A percentile compares a stretch with the other conserved stretches of the same genome.
Conservation (phyloP, 257 asterid genomes). For the Solanum dulcamara region DNA sequence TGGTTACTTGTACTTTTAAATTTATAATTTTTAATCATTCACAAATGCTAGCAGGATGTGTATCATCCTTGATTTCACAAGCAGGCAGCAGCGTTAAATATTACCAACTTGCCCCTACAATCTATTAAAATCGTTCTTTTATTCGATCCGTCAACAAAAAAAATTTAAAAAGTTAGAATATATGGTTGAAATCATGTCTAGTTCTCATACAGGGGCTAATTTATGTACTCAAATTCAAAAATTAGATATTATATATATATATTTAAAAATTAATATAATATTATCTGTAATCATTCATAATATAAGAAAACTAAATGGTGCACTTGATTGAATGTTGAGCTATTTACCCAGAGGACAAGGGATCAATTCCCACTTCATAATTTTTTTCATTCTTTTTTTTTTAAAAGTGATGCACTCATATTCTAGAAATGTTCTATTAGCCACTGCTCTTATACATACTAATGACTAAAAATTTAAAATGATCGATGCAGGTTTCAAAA, state of each 20-base stretch:
- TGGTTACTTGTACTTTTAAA: background rate
- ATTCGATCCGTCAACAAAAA: background rate
- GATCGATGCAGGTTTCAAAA: background rate
- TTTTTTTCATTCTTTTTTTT: no score
- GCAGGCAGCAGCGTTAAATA: background rate
- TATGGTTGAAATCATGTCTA: background rate
- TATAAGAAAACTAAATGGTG: no score
- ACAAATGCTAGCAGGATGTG: background rate
- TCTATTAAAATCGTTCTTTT: background rate
- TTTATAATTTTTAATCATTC: background rate
- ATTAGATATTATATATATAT: background rate
- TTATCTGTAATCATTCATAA: no score
- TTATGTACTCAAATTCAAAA: no score
- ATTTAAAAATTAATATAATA: no score
- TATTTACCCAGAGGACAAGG: no score
- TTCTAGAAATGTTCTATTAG: no score
- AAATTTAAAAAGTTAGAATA: background rate
- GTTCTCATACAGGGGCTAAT: background rate
- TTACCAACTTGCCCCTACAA: background rate
- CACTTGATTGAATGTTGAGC: no score
- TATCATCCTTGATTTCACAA: background rate
- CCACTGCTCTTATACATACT: background rate
- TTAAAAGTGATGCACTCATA: no score
- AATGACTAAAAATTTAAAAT: background rate
- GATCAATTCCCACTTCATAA: no score